Evolutionary conservation across 441 rosid genomes (phyloP), one percentile per base, ranked within the genome.

Genomic region (Gossypium aridum): DNA sequence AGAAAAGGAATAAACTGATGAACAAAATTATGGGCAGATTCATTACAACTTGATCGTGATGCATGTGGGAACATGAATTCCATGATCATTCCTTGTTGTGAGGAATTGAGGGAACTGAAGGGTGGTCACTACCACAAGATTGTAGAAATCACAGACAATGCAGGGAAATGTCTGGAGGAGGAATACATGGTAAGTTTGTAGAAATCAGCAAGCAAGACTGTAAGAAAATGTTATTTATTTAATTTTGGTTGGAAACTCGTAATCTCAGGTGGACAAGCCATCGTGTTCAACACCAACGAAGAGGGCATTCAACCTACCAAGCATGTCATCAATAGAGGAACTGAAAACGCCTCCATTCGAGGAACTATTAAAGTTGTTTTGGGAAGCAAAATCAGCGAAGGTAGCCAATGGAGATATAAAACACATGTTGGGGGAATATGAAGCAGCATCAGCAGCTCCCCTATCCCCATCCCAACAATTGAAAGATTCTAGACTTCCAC

Each of bases 251-350:
- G 37, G 34, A 12, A 61, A 61, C 39, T 61, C 37, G 12, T 57
- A 60, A 60, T 19, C 28, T 78, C 80, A 96, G 99, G 92, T 96
- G 77, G 98, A 96, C 74, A 90, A 92, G 71, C 96, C 98, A 20
- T 87, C 98, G n/a, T 92, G 98, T 86, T 96, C 97, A 17, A 93
- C 96, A 2, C 99, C 96, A 0, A 88, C 85, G 78, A 91, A 88
- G 85, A 92, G 99, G 84, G 74, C 81, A 45, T 86, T 92, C 57
- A 87, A 89, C 73, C 89, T 96, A 64, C 98, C 97, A 1, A 91
- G 91, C 80, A 71, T 86, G 4, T 76, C 87, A 62, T 93, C 98
- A n/a, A 92, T 96, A 0, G 96, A 96, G 71, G 98, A 96, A 74
- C 96, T 96, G 2, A 84, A 92, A 79, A 96, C 98, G 19, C 98